Evolutionary conservation across 1,284 basidiomycete genomes (phyloP), one percentile per base, ranked within the genome.

Genomic region (Marasmius sp.): DNA sequence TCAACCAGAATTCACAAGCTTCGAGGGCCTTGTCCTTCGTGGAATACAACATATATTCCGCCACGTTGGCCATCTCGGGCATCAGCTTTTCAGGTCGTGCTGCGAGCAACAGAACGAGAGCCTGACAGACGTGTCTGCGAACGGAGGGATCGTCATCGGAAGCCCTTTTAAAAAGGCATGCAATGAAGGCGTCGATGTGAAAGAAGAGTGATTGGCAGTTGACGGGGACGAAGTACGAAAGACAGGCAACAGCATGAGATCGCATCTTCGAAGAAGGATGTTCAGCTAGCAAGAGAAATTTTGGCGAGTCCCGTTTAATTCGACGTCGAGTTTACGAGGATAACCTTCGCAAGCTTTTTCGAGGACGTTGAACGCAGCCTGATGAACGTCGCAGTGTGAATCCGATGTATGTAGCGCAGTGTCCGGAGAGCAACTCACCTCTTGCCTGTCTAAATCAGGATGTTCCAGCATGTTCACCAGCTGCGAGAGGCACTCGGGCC

Each of bases 1-100:
- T 98, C 65, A 99, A 85, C 97, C 97, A 99, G 78, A 99, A 99
- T 81, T 99, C 97, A 84, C 95, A 98, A 12, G 97, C 97, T 78
- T 98, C 96, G 49, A 98, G 82, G 4, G 95, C 95, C 77, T 92
- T 90, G 82, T 98, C 97, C 75, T 96, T 94, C 10, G 95, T 98
- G 41, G 95, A 98, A 79, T 96, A 99, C 45, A 98, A 85, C 93
- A 99, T 99, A 78, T 98, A 99, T 73, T 98, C 95, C 47, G 97
- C 96, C 50, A 99, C 95, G 69, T 95, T 96, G 57, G 81, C 78
- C 86, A 99, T 94, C 75, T 98, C 94, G 0, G 97, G 97, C 78
- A 98, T 90, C 63, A 99, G 88, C 76, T 97, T 97, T 76, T 98
- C 96, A 1, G 97, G 94, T 7, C 95, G 88, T 33, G 92, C 91